Conservation (phyloP, 371 early-diverging fungal genomes). For the Synchytrium microbalum region DNA sequence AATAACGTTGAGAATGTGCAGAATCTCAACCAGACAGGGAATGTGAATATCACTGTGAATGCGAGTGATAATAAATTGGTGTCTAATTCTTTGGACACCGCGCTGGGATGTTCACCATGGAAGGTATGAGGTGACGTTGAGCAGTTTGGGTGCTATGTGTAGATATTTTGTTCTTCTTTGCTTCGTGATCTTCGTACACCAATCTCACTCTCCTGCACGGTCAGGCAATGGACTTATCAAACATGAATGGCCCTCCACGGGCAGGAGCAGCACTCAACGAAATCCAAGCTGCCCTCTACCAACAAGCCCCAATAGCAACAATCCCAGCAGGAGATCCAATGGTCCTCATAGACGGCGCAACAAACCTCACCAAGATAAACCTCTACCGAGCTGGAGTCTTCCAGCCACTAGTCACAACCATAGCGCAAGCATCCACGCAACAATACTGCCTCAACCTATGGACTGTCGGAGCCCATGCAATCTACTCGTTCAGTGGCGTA, state of each 20-base stretch:
- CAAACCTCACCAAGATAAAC: conserved; percentile 17
- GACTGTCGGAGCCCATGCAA: conserved; percentile 13
- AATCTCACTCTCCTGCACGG: conserved; percentile 13
- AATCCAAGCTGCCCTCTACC: conserved; percentile 20
- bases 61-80: conserved; percentile 29
- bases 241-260: neutral
- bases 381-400: conserved; percentile 23
- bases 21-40: neutral
- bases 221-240: conserved; percentile 6
- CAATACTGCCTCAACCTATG: conserved; percentile 26
- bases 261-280: conserved; percentile 24
- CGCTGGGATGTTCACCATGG: conserved; percentile 27
- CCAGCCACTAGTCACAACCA: conserved; percentile 13
- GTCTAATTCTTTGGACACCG: conserved; percentile 15
- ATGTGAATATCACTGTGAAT: conserved; percentile 18
- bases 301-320: conserved; percentile 22
- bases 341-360: conserved; percentile 18
- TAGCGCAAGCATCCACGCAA: conserved; percentile 8
- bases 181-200: conserved; percentile 22
- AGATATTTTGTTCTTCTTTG: too few relatives aligned
- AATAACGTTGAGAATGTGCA: conserved; percentile 16
- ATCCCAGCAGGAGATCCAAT: conserved; percentile 31
- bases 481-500: too few relatives aligned
- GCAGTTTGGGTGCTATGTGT: too few relatives aligned
- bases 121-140: too few relatives aligned